Evolutionary conservation across 441 rosid genomes (phyloP).

Genomic region (Daphne laureola): DNA sequence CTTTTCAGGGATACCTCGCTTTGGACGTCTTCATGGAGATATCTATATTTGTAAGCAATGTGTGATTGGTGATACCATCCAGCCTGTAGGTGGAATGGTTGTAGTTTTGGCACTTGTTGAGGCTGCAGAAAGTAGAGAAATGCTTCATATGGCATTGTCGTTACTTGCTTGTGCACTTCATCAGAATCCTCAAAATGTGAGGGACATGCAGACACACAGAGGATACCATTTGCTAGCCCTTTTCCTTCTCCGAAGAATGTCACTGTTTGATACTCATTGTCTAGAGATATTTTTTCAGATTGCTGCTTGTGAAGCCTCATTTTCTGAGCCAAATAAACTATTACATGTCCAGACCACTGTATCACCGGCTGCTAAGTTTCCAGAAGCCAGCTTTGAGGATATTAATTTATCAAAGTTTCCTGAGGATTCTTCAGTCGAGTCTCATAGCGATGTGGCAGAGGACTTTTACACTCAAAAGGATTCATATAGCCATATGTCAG

Average conservation of each 20-base stretch:
- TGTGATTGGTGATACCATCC: slow-evolving; percentile 83
- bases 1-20: slow-evolving; percentile 78
- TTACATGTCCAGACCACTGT: slow-evolving; percentile 27
- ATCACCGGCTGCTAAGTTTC: slow-evolving; percentile 44
- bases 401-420: slow-evolving; percentile 67
- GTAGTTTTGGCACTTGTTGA: slow-evolving; percentile 87
- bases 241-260: slow-evolving; percentile 82
- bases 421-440: slow-evolving; percentile 87
- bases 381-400: slow-evolving; percentile 71
- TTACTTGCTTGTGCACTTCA: slow-evolving; percentile 85
- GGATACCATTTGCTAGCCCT: slow-evolving; percentile 95
- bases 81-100: slow-evolving; percentile 82
- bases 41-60: slow-evolving; percentile 67
- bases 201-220: slow-evolving; percentile 86
- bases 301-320: slow-evolving; percentile 98
- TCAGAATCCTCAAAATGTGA: slow-evolving; percentile 89
- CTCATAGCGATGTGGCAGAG: slow-evolving; percentile 78
- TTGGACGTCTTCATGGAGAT: slow-evolving; percentile 85
- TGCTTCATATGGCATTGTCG: slow-evolving; percentile 91
- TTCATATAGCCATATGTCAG: slow-evolving; percentile 86
- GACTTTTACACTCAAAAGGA: slow-evolving; percentile 84
- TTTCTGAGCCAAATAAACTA: slow-evolving; percentile 81
- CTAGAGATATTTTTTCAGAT: slow-evolving; percentile 89
- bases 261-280: slow-evolving; percentile 85
- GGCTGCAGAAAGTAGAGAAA: slow-evolving; percentile 83